Evolutionary conservation across 176 grass and related monocot species (phyloP).

Genomic region (Dactylis glomerata): DNA sequence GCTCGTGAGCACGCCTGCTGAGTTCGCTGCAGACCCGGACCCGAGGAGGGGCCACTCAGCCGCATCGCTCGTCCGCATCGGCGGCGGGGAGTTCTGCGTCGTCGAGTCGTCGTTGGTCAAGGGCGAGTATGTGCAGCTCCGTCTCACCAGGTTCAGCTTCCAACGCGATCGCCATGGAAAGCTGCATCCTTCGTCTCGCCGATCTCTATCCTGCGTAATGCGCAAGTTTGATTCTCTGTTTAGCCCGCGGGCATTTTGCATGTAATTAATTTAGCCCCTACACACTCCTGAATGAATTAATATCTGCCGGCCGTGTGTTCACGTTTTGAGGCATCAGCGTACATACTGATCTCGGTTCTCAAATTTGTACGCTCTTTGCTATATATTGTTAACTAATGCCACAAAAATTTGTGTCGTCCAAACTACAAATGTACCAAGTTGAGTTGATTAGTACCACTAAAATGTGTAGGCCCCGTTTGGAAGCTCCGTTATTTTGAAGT

Average conservation of each 20-base stretch:
- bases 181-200: neutral
- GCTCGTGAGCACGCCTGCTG: neutral
- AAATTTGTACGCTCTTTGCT: no score
- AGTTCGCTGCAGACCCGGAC: neutral
- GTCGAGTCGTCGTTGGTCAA: neutral
- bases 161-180: neutral
- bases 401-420: no score
- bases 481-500: no score
- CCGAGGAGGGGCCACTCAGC: neutral
- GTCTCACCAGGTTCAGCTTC: neutral
- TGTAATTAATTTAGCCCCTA: neutral
- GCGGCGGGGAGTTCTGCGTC: neutral
- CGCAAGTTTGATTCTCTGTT: neutral
- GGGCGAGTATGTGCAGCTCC: neutral
- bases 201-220: neutral
- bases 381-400: no score
- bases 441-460: no score
- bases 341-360: no score
- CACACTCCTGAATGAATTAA: neutral
- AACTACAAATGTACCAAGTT: no score
- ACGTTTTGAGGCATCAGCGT: no score
- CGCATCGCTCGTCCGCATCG: neutral
- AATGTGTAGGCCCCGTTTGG: no score
- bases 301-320: no score
- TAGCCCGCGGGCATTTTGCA: neutral